Conservation (phyloP, 768 basidiomycete genomes). For the Pleurotus salmoneostramineus region DNA sequence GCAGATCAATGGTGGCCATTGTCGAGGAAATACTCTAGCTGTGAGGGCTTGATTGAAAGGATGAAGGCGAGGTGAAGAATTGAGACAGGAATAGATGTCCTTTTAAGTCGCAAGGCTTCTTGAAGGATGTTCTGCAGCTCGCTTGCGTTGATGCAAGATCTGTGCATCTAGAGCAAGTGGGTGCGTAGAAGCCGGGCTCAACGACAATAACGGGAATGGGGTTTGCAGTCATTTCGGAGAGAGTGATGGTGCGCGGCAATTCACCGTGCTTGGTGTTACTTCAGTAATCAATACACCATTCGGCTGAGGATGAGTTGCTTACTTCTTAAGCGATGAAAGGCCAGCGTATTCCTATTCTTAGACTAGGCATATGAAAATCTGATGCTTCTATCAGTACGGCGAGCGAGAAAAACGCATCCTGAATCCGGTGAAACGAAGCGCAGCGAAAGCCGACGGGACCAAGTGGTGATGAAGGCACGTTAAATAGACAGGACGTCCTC, state of each 20-base stretch:
- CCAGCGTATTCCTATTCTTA: too few species aligned
- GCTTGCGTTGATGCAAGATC: neutral
- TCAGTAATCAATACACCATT: neutral
- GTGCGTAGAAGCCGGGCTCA: neutral
- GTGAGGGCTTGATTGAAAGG: constrained; percentile 1
- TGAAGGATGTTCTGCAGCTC: neutral
- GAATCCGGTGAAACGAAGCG: too few species aligned
- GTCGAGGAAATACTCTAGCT: neutral
- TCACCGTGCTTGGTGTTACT: neutral
- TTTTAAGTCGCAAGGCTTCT: neutral
- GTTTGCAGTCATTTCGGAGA: neutral
- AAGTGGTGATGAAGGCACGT: too few species aligned
- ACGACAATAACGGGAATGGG: neutral
- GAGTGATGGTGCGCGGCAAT: neutral
- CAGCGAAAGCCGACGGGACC: too few species aligned
- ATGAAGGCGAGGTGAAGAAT: constrained; percentile 8
- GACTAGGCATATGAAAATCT: too few species aligned
- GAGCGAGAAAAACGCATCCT: too few species aligned
- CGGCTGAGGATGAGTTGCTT: neutral
- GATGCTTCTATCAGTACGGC: too few species aligned
- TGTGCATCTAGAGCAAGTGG: neutral
- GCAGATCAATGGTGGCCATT: constrained; percentile 5
- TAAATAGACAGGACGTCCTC: too few species aligned
- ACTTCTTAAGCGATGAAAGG: too few species aligned
- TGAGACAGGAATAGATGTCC: constrained; percentile 4